phyloP scores from a whole-genome alignment of 2,329 filamentous ascomycete species.

The Pseudocercospora fijiensis region DNA sequence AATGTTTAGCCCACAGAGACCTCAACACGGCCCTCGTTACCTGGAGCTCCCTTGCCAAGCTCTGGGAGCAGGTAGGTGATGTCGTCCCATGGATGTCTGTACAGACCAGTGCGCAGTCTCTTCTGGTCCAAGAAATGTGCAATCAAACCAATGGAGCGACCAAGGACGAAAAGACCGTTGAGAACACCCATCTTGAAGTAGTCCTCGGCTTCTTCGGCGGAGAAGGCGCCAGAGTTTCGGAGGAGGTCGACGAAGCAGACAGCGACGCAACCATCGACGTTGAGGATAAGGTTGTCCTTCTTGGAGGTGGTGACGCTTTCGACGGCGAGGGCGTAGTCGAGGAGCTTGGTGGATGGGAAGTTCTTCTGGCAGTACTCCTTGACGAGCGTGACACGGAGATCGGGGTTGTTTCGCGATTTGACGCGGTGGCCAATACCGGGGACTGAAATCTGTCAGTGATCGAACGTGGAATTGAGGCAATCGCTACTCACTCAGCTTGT shows the following conservation, averaged over 20 bases:
- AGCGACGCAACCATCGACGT: slow-evolving; percentile 96
- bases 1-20: slow-evolving; percentile 47
- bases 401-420: slow-evolving; percentile 99
- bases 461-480: not conserved
- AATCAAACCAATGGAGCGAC: slow-evolving; percentile 97
- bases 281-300: slow-evolving; percentile 99
- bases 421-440: slow-evolving; percentile 98
- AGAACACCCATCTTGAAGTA: slow-evolving; percentile 99
- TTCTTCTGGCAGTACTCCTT: slow-evolving; percentile 98
- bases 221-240: slow-evolving; percentile 97
- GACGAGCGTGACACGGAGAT: slow-evolving; percentile 98
- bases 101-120: slow-evolving; percentile 95
- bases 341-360: slow-evolving; percentile 96
- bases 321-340: slow-evolving; percentile 97
- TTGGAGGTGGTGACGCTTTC: slow-evolving; percentile 98
- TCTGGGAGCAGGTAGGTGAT: slow-evolving; percentile 92
- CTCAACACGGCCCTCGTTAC: slow-evolving; percentile 83
- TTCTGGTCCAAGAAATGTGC: slow-evolving; percentile 99
- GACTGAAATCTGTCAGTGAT: slow-evolving; percentile 52
- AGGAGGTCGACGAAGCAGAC: slow-evolving; percentile 98
- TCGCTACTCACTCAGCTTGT: slow-evolving; percentile 81
- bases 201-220: slow-evolving; percentile 92
- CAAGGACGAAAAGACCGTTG: slow-evolving; percentile 98
- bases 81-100: slow-evolving; percentile 97
- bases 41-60: slow-evolving; percentile 67